These are phyloP conservation scores for Apophysomyces ossiformis DNA, from an alignment of 371 early-diverging fungal species.

Conservation along the genomic window DNA sequence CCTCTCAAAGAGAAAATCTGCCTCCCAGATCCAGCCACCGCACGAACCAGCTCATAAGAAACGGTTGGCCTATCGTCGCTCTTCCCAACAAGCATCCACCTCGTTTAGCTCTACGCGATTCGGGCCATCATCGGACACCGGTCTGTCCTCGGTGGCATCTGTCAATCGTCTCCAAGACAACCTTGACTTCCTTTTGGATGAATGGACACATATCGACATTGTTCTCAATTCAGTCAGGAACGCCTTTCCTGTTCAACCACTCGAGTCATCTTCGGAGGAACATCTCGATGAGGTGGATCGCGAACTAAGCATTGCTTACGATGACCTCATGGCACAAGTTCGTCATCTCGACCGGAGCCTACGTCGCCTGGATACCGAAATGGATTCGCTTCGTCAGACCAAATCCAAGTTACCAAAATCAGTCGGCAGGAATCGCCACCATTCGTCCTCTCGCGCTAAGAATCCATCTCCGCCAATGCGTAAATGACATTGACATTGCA, in stretches of 20 bases:
- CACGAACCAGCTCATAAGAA: conserved; percentile 9
- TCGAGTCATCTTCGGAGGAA: conserved; percentile 23
- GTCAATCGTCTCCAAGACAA: conserved; percentile 19
- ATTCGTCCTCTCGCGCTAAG: conserved; percentile 2
- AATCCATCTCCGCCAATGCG: conserved; percentile 1
- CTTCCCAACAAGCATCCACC: neutral
- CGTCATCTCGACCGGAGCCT: conserved; percentile 34
- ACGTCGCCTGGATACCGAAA: conserved; percentile 26
- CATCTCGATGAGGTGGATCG: conserved; percentile 33
- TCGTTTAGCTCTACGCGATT: neutral
- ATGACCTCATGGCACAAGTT: conserved; percentile 35
- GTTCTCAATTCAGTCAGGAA: conserved; percentile 19
- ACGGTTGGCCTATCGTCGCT: neutral
- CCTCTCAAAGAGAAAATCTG: neutral
- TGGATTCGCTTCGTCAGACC: conserved; percentile 19
- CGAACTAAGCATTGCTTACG: conserved; percentile 35
- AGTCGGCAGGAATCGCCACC: neutral
- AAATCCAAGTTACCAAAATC: neutral
- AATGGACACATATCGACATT: conserved; percentile 24
- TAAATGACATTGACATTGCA: conserved; percentile 7
- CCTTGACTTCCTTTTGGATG: conserved; percentile 19
- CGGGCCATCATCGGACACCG: neutral
- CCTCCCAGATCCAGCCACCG: conserved; percentile 7
- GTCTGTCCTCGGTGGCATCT: neutral
- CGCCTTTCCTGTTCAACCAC: conserved; percentile 12